Percentiles rank a stretch among this genome's conserved stretches.
Conservation (phyloP, 352 stramenopile species). For the Phytophthora vignae region DNA sequence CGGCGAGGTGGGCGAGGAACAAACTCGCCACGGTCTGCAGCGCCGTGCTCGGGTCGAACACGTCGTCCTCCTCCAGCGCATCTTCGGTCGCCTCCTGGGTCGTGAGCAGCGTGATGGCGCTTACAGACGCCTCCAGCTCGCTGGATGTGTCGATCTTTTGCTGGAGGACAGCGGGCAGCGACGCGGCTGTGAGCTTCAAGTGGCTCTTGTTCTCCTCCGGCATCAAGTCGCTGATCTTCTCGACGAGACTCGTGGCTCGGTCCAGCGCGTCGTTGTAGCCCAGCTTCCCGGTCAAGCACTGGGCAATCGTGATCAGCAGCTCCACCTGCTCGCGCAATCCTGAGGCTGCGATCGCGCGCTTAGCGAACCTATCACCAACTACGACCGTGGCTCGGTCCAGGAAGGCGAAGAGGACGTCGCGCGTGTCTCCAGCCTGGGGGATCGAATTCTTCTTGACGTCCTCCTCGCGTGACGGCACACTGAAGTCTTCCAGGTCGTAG, state of each 20-base stretch:
- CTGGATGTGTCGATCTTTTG: conserved; percentile 32
- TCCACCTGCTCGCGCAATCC: conserved; percentile 64
- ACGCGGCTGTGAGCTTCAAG: conserved; percentile 55
- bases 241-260: conserved; percentile 41
- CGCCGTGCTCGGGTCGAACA: conserved; percentile 41
- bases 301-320: conserved; percentile 64
- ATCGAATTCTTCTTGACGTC: conserved; percentile 41
- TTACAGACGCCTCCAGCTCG: conserved; percentile 43
- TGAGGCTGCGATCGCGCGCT: conserved; percentile 60
- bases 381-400: conserved; percentile 68
- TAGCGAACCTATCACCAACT: conserved; percentile 60
- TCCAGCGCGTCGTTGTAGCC: conserved; percentile 57
- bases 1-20: conserved; percentile 63
- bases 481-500: conserved; percentile 55
- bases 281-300: conserved; percentile 57
- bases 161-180: conserved; percentile 42
- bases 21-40: conserved; percentile 61
- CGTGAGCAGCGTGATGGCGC: conserved; percentile 68
- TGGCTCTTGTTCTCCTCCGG: conserved; percentile 61
- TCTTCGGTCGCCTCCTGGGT: conserved; percentile 61
- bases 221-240: conserved; percentile 52
- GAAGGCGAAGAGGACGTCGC: conserved; percentile 64
- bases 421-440: conserved; percentile 46
- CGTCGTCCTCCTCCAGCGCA: conserved; percentile 45
- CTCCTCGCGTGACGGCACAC: conserved; percentile 37